A percentile compares a stretch with the other conserved stretches of the same genome.
phyloP scores from a whole-genome alignment of 2,329 filamentous ascomycete species.

The Berkeleyomyces basicola region DNA sequence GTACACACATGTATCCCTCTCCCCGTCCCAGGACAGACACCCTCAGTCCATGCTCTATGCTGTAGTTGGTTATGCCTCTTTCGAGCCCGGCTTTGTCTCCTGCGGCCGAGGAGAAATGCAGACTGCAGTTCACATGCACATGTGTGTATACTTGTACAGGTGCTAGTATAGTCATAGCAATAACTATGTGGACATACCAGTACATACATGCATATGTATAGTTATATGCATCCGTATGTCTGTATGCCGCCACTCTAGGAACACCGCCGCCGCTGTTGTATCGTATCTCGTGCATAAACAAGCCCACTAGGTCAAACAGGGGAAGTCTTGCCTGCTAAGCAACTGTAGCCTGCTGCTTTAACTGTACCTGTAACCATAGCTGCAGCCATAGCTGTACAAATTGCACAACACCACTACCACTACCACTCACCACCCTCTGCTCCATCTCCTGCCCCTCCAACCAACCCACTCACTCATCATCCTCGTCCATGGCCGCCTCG shows the following conservation, averaged over 20 bases:
- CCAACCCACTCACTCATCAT: neutral
- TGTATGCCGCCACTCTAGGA: neutral
- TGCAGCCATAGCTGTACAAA: too few relatives aligned
- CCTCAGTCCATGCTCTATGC: too few relatives aligned
- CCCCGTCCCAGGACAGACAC: too few relatives aligned
- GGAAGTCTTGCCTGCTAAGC: too few relatives aligned
- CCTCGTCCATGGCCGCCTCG: slow-evolving; percentile 5
- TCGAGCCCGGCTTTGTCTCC: too few relatives aligned
- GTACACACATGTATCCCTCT: too few relatives aligned
- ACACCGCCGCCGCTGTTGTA: neutral
- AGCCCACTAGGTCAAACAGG: too few relatives aligned
- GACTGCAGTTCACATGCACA: neutral
- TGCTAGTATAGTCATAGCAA: neutral
- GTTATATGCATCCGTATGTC: neutral
- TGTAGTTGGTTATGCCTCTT: too few relatives aligned
- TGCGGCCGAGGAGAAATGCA: too few relatives aligned
- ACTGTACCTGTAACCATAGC: too few relatives aligned
- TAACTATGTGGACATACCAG: neutral
- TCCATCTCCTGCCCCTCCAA: neutral
- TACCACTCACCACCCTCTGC: neutral
- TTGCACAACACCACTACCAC: neutral
- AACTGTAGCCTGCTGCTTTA: too few relatives aligned
- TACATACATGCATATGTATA: neutral
- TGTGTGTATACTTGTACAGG: neutral
- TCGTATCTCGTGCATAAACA: neutral